These are phyloP conservation scores for Leccinum truebloodii DNA, from an alignment of 768 basidiomycete genomes.

Conservation along the genomic window DNA sequence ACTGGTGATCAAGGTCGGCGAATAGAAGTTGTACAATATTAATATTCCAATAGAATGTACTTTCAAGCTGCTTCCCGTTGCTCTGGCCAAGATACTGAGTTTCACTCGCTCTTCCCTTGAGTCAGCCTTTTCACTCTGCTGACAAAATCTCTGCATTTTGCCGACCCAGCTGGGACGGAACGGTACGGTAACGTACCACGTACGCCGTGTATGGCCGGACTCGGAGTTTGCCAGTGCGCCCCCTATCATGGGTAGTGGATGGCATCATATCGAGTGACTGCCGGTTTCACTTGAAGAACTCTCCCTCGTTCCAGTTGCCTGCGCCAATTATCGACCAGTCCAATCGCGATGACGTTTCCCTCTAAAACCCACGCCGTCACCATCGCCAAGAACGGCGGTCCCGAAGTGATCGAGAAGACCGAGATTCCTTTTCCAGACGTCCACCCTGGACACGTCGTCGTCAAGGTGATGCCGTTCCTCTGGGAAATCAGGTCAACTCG, in stretches of 20 bases:
- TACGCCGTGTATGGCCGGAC: not conserved
- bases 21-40: not conserved
- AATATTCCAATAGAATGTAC: not conserved
- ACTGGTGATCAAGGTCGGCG: conserved; percentile 68
- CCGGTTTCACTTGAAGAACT: not conserved
- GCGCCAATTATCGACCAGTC: conserved; percentile 25
- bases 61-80: not conserved
- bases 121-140: not conserved
- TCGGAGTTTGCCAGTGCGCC: not conserved
- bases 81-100: not conserved
- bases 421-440: conserved; percentile 67
- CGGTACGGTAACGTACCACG: not conserved
- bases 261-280: not conserved
- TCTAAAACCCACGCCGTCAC: conserved; percentile 68
- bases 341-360: conserved; percentile 53
- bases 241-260: not conserved
- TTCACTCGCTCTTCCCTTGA: not conserved
- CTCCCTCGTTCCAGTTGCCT: not conserved
- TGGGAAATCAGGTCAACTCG: not conserved
- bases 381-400: conserved; percentile 70
- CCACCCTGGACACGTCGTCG: conserved; percentile 58
- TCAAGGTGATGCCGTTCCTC: conserved; percentile 28
- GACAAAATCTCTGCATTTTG: not conserved
- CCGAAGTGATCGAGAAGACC: conserved; percentile 74
- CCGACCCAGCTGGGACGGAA: not conserved